These are phyloP conservation scores for Hypoxylon subgilvum DNA, from an alignment of 495 filamentous ascomycete species.

Conservation along the genomic window DNA sequence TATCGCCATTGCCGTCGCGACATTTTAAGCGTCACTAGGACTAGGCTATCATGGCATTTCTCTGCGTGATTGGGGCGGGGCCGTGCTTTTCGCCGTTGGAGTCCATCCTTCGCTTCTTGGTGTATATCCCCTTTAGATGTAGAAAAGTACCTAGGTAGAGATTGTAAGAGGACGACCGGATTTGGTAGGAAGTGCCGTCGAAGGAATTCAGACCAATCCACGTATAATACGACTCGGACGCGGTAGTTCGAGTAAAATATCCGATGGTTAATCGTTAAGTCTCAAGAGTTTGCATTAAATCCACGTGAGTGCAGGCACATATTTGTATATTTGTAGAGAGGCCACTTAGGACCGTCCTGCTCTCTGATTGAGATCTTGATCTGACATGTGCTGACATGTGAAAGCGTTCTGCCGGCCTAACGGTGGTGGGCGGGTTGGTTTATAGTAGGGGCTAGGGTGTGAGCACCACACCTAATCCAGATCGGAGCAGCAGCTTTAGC, in stretches of 20 bases:
- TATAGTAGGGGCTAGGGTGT: too few relatives aligned
- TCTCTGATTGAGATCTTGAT: too few relatives aligned
- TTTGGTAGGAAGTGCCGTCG: conserved; percentile 13
- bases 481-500: too few relatives aligned
- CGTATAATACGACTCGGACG: background rate
- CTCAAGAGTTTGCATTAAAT: too few relatives aligned
- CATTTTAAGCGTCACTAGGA: conserved; percentile 55
- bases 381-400: background rate
- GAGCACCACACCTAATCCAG: conserved; percentile 1
- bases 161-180: background rate
- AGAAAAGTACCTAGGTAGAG: conserved; percentile 22
- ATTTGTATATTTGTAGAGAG: too few relatives aligned
- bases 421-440: background rate
- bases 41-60: conserved; percentile 1
- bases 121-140: conserved; percentile 39
- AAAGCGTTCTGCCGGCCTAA: background rate
- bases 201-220: background rate
- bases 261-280: too few relatives aligned
- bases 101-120: conserved; percentile 18
- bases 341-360: too few relatives aligned
- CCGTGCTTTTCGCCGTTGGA: conserved; percentile 25
- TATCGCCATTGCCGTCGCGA: conserved; percentile 88
- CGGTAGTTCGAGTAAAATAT: background rate
- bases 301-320: too few relatives aligned
- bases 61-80: conserved; percentile 20